These are phyloP conservation scores for Colletotrichum sp. DNA, from an alignment of 2,329 filamentous ascomycete genomes.

Conservation along the genomic window DNA sequence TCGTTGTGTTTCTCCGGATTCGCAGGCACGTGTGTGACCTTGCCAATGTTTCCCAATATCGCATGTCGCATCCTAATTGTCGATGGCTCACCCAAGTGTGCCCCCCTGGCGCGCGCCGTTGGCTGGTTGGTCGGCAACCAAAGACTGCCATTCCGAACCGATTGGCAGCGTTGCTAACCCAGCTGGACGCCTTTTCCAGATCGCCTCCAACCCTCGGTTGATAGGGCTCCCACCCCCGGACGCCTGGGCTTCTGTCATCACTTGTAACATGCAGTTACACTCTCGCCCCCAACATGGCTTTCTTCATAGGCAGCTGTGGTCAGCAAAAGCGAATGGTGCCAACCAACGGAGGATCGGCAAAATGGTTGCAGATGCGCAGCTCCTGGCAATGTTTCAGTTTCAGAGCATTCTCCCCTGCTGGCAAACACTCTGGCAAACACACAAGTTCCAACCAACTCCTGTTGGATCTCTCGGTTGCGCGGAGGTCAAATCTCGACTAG, in stretches of 20 bases:
- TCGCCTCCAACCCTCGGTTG: not conserved
- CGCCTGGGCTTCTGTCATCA: not conserved
- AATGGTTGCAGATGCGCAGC: not conserved
- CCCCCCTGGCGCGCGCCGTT: not conserved
- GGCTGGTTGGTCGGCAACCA: not conserved
- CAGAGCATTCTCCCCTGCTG: not conserved
- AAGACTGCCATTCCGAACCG: not conserved
- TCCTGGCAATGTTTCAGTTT: not conserved
- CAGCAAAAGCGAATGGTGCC: not conserved
- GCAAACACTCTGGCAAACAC: not conserved
- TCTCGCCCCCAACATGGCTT: not conserved
- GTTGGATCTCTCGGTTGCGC: not conserved
- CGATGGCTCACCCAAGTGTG: not conserved
- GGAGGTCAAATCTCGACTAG: not conserved
- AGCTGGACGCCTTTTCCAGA: not conserved
- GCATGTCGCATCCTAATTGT: slow-evolving; percentile 12
- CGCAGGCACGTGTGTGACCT: not conserved
- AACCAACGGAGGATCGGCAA: not conserved
- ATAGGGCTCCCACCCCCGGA: not conserved
- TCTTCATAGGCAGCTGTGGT: not conserved
- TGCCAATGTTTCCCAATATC: not conserved
- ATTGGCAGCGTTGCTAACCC: slow-evolving; percentile 4
- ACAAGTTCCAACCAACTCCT: not conserved
- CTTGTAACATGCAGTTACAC: not conserved
- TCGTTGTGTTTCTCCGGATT: not conserved